These are phyloP conservation scores for Dictyophora rubrovolvata DNA, from an alignment of 768 basidiomycete species.

Conservation along the genomic window DNA sequence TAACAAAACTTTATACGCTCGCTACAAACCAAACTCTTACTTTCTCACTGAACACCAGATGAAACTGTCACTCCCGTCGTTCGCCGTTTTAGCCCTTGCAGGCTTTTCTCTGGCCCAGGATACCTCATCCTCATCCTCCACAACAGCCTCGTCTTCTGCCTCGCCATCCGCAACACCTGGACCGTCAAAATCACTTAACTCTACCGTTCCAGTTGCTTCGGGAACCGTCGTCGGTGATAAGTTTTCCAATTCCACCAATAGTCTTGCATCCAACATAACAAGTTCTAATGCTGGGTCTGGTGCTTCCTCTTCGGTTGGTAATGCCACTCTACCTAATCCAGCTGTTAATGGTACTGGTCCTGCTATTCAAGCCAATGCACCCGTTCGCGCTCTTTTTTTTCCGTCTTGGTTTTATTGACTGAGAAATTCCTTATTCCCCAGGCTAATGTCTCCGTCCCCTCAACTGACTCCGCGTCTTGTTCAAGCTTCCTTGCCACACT, in stretches of 20 bases:
- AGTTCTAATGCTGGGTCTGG: too few species aligned
- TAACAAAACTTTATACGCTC: too few species aligned
- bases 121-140: too few species aligned
- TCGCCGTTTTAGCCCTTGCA: too few species aligned
- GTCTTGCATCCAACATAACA: neutral
- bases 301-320: too few species aligned
- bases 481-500: conserved; percentile 47
- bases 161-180: neutral
- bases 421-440: conserved; percentile 21
- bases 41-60: too few species aligned
- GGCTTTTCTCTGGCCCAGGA: too few species aligned
- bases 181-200: neutral
- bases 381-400: neutral
- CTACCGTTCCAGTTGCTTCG: neutral
- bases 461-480: conserved; percentile 49
- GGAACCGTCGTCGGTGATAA: neutral
- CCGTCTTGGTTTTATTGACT: conserved; percentile 14
- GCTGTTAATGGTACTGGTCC: conserved; percentile 20
- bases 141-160: neutral
- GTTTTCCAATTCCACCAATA: neutral
- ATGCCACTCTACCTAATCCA: conserved; percentile 27
- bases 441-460: conserved; percentile 51
- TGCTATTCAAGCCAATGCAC: conserved; percentile 11
- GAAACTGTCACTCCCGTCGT: too few species aligned
- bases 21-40: too few species aligned